phyloP scores from a whole-genome alignment of 2,329 filamentous ascomycete genomes.

The Ophioceras dolichostomum region DNA sequence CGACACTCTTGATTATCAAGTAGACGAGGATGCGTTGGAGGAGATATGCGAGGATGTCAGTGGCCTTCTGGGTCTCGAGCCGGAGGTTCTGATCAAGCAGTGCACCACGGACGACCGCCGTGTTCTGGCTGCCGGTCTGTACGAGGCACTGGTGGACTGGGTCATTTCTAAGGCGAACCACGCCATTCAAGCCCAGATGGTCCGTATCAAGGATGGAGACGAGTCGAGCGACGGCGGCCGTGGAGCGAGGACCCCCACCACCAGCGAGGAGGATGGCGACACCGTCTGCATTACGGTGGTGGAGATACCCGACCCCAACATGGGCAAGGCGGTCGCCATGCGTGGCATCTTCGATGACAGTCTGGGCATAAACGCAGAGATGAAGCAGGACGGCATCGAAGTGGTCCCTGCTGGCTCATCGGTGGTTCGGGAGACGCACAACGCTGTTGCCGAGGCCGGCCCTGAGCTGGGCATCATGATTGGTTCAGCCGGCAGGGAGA shows the following conservation, averaged over 20 bases:
- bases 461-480: constrained; percentile 67
- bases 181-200: constrained; percentile 67
- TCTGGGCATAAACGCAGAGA: constrained; percentile 90
- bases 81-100: constrained; percentile 65
- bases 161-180: constrained; percentile 81
- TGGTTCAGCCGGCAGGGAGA: constrained; percentile 55
- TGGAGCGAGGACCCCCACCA: constrained; percentile 50
- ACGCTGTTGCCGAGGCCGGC: constrained; percentile 63
- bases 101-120: constrained; percentile 77
- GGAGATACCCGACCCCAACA: constrained; percentile 65
- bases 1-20: constrained; percentile 72
- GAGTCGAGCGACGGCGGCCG: constrained; percentile 52
- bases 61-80: constrained; percentile 74
- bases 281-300: constrained; percentile 83
- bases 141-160: constrained; percentile 92
- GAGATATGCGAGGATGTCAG: constrained; percentile 82
- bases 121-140: constrained; percentile 72
- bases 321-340: constrained; percentile 83
- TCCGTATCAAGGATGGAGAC: constrained; percentile 50
- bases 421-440: constrained; percentile 76
- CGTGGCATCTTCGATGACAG: constrained; percentile 86
- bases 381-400: constrained; percentile 91
- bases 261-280: constrained; percentile 61
- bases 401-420: constrained; percentile 64
- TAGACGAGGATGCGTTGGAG: constrained; percentile 76